Evolutionary conservation across 139 green algal genomes (phyloP).

Genomic region (Chloropicon primus): DNA sequence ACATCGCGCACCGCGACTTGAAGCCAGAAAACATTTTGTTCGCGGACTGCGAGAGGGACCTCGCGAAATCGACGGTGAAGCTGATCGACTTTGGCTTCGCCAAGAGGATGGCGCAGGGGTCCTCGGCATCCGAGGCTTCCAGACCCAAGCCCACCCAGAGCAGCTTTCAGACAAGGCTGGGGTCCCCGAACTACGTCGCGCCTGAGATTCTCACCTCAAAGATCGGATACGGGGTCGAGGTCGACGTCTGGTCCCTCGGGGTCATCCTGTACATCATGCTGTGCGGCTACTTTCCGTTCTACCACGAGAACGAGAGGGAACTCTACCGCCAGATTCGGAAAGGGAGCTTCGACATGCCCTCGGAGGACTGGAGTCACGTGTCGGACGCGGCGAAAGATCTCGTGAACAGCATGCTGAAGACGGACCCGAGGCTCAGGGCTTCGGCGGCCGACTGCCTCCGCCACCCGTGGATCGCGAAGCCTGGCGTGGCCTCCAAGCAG

Average conservation of each 20-base stretch:
- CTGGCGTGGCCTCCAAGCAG: neutral
- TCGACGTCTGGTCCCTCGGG: neutral
- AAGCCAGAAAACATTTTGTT: slow-evolving; percentile 33
- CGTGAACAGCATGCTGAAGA: slow-evolving; percentile 3
- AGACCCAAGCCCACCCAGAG: too few relatives aligned
- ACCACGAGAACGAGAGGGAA: neutral
- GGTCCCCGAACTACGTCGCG: neutral
- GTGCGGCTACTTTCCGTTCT: neutral
- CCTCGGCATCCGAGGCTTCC: neutral
- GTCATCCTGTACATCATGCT: neutral
- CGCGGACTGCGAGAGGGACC: neutral
- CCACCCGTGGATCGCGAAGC: slow-evolving; percentile 8
- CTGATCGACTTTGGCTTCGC: slow-evolving; percentile 20
- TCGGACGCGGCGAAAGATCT: slow-evolving; percentile 18
- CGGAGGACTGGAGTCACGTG: slow-evolving; percentile 4
- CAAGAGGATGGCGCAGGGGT: neutral
- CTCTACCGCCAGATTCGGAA: neutral
- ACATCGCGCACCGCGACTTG: slow-evolving; percentile 21
- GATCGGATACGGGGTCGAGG: neutral
- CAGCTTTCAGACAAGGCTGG: neutral
- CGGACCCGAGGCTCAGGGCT: neutral
- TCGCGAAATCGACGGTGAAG: slow-evolving; percentile 11
- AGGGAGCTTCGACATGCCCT: slow-evolving; percentile 1
- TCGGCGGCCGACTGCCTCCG: neutral
- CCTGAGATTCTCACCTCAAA: neutral